Evolutionary conservation across 257 asterid species (phyloP).

Genomic region (Solanum clarkiae): DNA sequence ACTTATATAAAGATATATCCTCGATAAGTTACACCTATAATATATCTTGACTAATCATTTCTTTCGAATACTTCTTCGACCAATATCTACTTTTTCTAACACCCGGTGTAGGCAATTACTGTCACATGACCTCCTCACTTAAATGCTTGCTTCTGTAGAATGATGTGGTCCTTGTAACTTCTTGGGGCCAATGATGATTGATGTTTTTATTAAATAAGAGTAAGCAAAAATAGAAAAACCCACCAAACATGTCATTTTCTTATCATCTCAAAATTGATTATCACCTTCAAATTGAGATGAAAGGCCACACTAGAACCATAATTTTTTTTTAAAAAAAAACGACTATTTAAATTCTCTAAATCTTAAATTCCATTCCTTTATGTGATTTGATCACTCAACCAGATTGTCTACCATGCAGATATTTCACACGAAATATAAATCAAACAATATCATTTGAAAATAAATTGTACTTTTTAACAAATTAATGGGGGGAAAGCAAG

Average conservation of each 20-base stretch:
- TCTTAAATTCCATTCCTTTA: not conserved
- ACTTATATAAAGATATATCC: not conserved
- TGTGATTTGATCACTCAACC: not conserved
- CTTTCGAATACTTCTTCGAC: not conserved
- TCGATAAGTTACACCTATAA: not conserved
- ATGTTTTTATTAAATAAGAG: not conserved
- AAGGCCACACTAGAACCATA: not conserved
- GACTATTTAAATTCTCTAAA: not conserved
- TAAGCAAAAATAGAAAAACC: not conserved
- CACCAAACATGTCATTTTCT: not conserved
- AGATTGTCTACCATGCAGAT: not conserved
- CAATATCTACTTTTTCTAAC: not conserved
- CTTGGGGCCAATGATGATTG: not conserved
- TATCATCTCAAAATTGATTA: not conserved
- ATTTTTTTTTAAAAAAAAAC: not conserved
- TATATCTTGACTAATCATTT: too few species aligned
- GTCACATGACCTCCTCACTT: not conserved
- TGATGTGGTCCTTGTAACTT: not conserved
- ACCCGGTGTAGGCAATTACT: not conserved
- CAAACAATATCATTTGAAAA: not conserved
- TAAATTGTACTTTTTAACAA: not conserved
- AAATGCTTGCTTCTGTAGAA: not conserved
- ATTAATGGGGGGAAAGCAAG: not conserved
- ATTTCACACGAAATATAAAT: not conserved
- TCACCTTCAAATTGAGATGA: not conserved